Base-by-base conservation (phyloP, 192 early-diverging fungal species). In the Chytriomyces sp. region DNA sequence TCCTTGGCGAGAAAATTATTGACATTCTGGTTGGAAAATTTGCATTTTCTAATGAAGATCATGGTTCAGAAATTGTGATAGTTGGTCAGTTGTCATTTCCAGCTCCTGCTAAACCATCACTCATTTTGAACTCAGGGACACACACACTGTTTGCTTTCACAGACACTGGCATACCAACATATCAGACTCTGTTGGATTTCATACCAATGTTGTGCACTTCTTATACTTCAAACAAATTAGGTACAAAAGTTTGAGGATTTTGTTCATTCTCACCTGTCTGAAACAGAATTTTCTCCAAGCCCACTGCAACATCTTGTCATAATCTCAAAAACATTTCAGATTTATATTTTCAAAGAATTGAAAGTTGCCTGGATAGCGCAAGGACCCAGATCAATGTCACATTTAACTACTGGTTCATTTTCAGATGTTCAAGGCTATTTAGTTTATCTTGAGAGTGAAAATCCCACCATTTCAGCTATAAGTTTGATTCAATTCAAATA, bases 1-100 rank as follows among this genome's bases (percentile, higher is more conserved):
- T 57, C 10, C 56, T 70, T 12, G 68, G 68, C 57, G 52, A 70
- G 38, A n/a, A 37, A 2, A 34, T 62, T 5, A 19, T 66, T 28
- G 64, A 66, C 19, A 66, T 66, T 32, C 22, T 61, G 28, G 59
- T 61, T 12, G 59, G 59, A 19, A 32, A 30, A 2, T 37, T 61
- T 2, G 14, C 37, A 14, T 17, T 12, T 19, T n/a, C 59, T 1
- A 61, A 30, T 19, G 17, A 3, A 12, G 33, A 32, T 14, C 14
- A 36, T 26, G 32, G 12, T 19, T 37, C 14, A 19, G 59, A 61
- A 17, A 37, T 61, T 37, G 0, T 37, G 14, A 1, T 38, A 14
- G 26, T 61, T 36, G 59, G 59, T 61, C 8, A 30, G 12, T 3
- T 57, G 2, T 28, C 1, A 30, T 3, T 22, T 14, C 44, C 17